Base-by-base conservation (phyloP, 371 early-diverging fungal species). In the Actinomucor elegans region DNA sequence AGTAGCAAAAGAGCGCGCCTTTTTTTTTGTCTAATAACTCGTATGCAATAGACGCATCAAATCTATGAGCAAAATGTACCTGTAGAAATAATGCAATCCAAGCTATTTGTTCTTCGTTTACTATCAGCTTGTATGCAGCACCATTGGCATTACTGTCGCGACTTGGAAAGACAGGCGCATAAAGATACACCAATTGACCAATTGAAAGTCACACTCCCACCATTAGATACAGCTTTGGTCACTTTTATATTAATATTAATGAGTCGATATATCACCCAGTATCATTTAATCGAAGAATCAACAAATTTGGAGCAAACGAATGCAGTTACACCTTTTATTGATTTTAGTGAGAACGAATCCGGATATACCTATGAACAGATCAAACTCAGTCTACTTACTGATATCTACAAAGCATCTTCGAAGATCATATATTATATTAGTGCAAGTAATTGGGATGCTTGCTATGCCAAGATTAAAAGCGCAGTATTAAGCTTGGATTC, bases 381-480 rank as follows among this genome's bases (percentile, higher is more conserved):
- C 5, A 66, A 66, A 7, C 20, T 52, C 33, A 71, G 80, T 24
- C 44, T 84, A n/a, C 71, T 79, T 8, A 69, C 71, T 28, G 86
- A 84, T 48, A 79, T 86, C 21, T 84, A 83, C 51, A 79, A 77
- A 33, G 71, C 80, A 1, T 87, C 92, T 0, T 87, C 90, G n/a
- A 68, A 84, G 12, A 80, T 94, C 24, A 63, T 94, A 9, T 88
- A 89, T 55, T 91, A 86, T 63, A 77, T 92, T 12, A 86, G 89
- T 47, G 88, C 90, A 4, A 83, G 87, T 38, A 92, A 92, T 66
- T 94, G 94, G 94, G 56, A 73, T 31, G 77, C 86, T 15, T 87
- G 90, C 27, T 91, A 89, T 67, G 64, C 80, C 5, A 82, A 85
- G 44, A 85, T 92, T 20, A 89, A 85, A 59, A 48, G 48, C 21